A percentile compares a stretch with the other conserved stretches of the same genome.
Evolutionary conservation across 1,284 basidiomycete genomes (phyloP).

Genomic region (Quambalaria eucalypti): DNA sequence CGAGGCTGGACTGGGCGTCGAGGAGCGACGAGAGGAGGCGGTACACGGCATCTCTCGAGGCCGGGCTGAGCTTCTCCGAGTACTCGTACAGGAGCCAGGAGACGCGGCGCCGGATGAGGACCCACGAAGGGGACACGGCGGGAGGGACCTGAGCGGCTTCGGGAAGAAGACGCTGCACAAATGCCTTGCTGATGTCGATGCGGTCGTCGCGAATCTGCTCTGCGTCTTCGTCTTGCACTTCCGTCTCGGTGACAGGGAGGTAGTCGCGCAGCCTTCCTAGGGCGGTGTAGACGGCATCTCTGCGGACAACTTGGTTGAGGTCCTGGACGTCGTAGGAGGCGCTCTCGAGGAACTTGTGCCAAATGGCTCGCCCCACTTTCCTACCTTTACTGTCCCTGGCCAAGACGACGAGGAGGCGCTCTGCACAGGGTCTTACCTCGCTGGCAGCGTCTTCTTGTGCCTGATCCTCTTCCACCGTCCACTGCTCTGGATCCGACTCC

Average conservation of each 20-base stretch:
- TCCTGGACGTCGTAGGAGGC: not conserved
- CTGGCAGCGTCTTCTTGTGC: conserved; percentile 29
- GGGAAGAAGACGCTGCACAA: conserved; percentile 23
- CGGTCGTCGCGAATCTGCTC: conserved; percentile 9
- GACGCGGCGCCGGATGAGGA: conserved; percentile 39
- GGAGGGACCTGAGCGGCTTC: conserved; percentile 26
- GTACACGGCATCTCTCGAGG: conserved; percentile 32
- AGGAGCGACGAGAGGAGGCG: conserved; percentile 33
- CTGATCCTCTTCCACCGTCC: conserved; percentile 30
- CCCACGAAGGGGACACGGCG: conserved; percentile 21
- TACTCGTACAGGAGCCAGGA: conserved; percentile 41
- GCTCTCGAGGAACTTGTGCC: conserved; percentile 17
- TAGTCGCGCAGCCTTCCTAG: conserved; percentile 13
- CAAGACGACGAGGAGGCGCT: conserved; percentile 31
- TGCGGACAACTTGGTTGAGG: conserved; percentile 23
- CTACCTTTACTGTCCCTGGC: conserved; percentile 22
- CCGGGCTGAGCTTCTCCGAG: conserved; percentile 33
- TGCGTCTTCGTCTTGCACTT: not conserved
- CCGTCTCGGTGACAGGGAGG: not conserved
- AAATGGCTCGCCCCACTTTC: conserved; percentile 31
- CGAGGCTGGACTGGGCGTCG: conserved; percentile 12
- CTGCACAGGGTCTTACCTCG: conserved; percentile 42
- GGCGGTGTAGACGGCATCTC: conserved; percentile 41
- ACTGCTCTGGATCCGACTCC: conserved; percentile 36
- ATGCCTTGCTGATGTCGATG: conserved; percentile 18